Conservation (phyloP, 163 green algal genomes). For the Dunaliella salina region DNA sequence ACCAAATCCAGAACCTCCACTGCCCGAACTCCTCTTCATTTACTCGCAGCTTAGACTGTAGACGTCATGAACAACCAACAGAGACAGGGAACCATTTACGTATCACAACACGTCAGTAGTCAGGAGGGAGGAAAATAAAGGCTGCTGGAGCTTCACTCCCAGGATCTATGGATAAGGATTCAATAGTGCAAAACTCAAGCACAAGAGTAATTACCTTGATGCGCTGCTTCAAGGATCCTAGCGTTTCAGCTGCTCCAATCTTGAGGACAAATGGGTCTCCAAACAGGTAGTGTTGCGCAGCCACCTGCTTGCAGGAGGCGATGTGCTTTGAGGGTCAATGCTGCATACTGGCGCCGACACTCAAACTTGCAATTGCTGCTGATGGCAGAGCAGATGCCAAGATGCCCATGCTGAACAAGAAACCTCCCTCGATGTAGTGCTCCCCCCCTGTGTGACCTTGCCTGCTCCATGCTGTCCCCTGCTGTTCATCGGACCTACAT, state of each 20-base stretch:
- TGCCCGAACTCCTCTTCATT: slow-evolving; percentile 68
- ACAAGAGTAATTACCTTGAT: slow-evolving; percentile 47
- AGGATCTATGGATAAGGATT: neutral
- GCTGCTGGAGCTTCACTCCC: neutral
- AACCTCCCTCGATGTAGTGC: too few relatives aligned
- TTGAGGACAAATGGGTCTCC: slow-evolving; percentile 84
- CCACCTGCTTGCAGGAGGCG: neutral
- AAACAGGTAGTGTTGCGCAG: slow-evolving; percentile 50
- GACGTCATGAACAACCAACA: too few relatives aligned
- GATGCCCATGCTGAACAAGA: neutral
- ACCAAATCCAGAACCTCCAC: slow-evolving; percentile 54
- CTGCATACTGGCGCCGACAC: too few relatives aligned
- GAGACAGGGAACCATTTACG: neutral
- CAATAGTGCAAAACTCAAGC: too few relatives aligned
- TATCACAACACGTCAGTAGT: neutral
- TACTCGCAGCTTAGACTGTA: slow-evolving; percentile 65
- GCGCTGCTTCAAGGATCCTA: slow-evolving; percentile 56
- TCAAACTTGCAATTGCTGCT: too few relatives aligned
- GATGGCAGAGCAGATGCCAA: slow-evolving; percentile 10
- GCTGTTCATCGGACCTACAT: too few relatives aligned
- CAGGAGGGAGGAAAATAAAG: neutral
- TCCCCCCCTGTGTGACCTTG: too few relatives aligned
- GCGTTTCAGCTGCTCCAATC: slow-evolving; percentile 64
- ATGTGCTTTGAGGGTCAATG: slow-evolving; percentile 18
- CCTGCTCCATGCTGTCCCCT: neutral